phyloP scores from a whole-genome alignment of 352 stramenopile species.

The Blastocystis sp. region DNA sequence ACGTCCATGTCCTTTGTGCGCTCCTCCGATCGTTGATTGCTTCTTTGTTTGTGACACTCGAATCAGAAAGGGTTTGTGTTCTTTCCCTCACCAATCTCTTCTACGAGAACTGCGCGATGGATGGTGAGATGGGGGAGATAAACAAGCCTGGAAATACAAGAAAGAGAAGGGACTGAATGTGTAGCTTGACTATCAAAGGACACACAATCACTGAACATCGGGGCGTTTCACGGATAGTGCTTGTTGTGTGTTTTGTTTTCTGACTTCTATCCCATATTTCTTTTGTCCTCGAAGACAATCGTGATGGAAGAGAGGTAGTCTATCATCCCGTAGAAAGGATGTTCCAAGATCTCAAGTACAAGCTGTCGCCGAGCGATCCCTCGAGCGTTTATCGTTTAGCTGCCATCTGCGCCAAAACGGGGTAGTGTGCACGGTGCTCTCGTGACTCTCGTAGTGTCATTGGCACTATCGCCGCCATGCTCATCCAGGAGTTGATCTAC shows the following conservation, averaged over 20 bases:
- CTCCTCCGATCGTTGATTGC: neutral
- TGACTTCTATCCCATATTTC: slow-evolving; percentile 19
- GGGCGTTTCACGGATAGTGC: neutral
- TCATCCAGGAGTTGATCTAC: neutral
- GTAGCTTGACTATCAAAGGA: neutral
- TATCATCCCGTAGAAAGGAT: neutral
- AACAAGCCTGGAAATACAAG: too few relatives aligned
- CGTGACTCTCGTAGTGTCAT: slow-evolving; percentile 11
- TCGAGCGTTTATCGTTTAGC: slow-evolving; percentile 29
- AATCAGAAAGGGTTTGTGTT: neutral
- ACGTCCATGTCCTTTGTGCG: slow-evolving; percentile 55
- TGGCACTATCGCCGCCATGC: slow-evolving; percentile 37
- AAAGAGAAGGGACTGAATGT: neutral
- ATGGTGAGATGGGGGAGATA: too few relatives aligned
- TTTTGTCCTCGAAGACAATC: slow-evolving; percentile 9
- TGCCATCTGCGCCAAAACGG: slow-evolving; percentile 13
- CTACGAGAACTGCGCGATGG: too few relatives aligned
- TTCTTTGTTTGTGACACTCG: neutral
- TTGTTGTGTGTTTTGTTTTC: neutral
- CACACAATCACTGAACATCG: neutral
- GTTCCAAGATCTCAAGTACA: neutral
- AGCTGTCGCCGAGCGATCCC: slow-evolving; percentile 40
- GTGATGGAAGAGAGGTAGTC: neutral
- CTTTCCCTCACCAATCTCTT: neutral
- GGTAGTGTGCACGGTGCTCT: neutral